phyloP scores from a whole-genome alignment of 192 early-diverging fungal species.

The Rhizoclosmatium sp. region DNA sequence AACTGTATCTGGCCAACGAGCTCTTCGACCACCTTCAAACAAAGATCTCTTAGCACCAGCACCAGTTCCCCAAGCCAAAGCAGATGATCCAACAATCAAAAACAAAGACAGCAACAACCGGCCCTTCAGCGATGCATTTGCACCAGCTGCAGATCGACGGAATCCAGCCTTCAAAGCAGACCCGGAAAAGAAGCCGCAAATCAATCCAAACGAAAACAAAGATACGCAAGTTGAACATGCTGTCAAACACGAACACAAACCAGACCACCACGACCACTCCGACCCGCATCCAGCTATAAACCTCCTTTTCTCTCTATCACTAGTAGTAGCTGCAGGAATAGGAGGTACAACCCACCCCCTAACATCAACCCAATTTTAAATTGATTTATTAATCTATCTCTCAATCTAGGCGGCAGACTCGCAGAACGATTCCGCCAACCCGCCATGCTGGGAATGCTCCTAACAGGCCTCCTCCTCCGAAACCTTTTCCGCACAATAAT shows the following conservation, averaged over 20 bases:
- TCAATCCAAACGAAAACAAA: background rate
- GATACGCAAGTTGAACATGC: background rate
- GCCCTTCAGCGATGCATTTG: background rate
- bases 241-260: slow-evolving; percentile 21
- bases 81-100: background rate
- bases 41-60: background rate
- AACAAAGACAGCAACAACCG: background rate
- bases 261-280: background rate
- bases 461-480: slow-evolving; percentile 43
- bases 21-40: background rate
- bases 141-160: background rate
- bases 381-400: background rate
- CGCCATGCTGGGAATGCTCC: slow-evolving; percentile 50
- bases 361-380: background rate
- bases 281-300: background rate
- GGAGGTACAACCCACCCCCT: background rate
- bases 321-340: slow-evolving; percentile 32
- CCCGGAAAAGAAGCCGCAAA: background rate
- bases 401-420: slow-evolving; percentile 18
- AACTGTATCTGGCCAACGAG: background rate
- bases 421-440: slow-evolving; percentile 32
- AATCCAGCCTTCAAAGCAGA: background rate
- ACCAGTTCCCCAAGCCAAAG: background rate
- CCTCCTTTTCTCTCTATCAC: slow-evolving; percentile 26
- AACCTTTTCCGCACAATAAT: slow-evolving; percentile 44